A percentile compares a stretch with the other conserved stretches of the same genome.
phyloP scores from a whole-genome alignment of 148 eudicot species.

The Chenopodium berlandieri region DNA sequence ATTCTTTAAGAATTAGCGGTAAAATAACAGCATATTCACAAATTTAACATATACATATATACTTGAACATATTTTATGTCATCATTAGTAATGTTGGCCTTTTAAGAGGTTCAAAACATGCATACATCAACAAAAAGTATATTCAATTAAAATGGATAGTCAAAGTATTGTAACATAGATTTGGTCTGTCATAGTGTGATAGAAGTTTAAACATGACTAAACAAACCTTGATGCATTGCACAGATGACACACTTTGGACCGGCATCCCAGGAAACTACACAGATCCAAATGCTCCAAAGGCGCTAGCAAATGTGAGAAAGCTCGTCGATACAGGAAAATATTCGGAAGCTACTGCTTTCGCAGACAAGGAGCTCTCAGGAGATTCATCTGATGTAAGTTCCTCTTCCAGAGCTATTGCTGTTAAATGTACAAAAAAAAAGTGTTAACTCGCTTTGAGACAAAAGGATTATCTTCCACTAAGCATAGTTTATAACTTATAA shows the following conservation, averaged over 20 bases:
- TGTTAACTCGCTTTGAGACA: no score
- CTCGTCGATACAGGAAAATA: constrained; percentile 69
- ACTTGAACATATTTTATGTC: neutral
- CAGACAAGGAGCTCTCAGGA: constrained; percentile 53
- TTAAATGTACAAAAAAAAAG: no score
- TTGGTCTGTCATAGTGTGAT: neutral
- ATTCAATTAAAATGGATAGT: neutral
- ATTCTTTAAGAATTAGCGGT: neutral
- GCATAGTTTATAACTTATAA: neutral
- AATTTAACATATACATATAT: no score
- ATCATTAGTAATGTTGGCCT: neutral
- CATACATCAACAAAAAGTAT: no score
- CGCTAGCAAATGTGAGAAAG: constrained; percentile 51
- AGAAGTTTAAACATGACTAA: neutral
- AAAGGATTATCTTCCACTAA: no score
- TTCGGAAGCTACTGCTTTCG: constrained; percentile 58
- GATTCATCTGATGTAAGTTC: constrained; percentile 52
- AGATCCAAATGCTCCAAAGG: constrained; percentile 49
- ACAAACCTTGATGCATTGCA: constrained; percentile 9
- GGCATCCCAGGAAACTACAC: constrained; percentile 71
- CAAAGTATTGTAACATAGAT: neutral
- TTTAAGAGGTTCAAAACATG: no score
- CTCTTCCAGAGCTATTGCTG: neutral
- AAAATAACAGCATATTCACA: neutral
- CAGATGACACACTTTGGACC: constrained; percentile 94